phyloP scores from a whole-genome alignment of 371 early-diverging fungal species.

The Batkoa obscura region DNA sequence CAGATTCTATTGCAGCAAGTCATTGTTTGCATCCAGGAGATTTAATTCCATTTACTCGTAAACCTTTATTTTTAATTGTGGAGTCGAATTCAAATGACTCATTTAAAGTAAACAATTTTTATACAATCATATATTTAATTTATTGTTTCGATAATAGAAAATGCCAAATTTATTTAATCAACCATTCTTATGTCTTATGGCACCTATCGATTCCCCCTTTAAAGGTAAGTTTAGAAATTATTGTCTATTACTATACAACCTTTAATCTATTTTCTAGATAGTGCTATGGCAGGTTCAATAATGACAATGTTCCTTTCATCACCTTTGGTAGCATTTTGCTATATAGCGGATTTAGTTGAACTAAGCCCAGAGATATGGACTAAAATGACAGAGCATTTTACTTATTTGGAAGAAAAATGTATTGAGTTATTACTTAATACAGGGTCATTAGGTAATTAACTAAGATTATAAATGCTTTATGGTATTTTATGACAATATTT shows the following conservation, averaged over 20 bases:
- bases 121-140: not conserved
- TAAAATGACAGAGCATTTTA: slow-evolving; percentile 23
- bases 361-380: slow-evolving; percentile 37
- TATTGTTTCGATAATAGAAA: too few species aligned
- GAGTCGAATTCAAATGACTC: slow-evolving; percentile 34
- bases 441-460: too few species aligned
- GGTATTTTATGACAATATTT: too few species aligned
- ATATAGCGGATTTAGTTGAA: slow-evolving; percentile 39
- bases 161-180: slow-evolving; percentile 59
- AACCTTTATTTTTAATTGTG: slow-evolving; percentile 67
- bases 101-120: not conserved
- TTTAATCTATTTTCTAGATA: slow-evolving; percentile 20
- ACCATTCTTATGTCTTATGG: slow-evolving; percentile 68
- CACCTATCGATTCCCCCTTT: slow-evolving; percentile 66
- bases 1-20: slow-evolving; percentile 49
- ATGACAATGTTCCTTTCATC: slow-evolving; percentile 84
- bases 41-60: slow-evolving; percentile 77
- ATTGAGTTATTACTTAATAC: too few species aligned
- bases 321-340: slow-evolving; percentile 49
- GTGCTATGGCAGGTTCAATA: slow-evolving; percentile 49
- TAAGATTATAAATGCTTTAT: too few species aligned
- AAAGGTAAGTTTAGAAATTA: not conserved
- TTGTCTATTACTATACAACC: not conserved
- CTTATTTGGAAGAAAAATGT: slow-evolving; percentile 16
- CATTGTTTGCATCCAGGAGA: slow-evolving; percentile 80